Evolutionary conservation across 176 grass and related monocot species (phyloP), one percentile per base, ranked within the genome.

Genomic region (Rhynchospora pubera): DNA sequence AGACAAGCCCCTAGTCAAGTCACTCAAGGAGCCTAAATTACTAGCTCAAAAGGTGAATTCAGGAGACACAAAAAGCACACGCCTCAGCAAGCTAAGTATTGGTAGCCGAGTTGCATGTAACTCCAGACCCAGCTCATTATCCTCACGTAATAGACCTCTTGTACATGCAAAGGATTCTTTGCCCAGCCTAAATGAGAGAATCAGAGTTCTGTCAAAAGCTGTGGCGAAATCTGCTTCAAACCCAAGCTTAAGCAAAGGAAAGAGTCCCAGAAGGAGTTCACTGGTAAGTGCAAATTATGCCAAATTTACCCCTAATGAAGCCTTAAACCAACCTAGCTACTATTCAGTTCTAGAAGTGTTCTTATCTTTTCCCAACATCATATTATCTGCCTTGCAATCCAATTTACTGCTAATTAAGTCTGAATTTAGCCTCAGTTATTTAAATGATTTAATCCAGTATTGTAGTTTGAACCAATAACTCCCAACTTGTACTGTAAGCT

Each of bases 211-310:
- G 8, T 26, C 30, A 51, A 66, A 63, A 82, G 26, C 12, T 11
- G 32, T 50, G 5, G 44, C 16, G 24, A 82, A 66, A 34, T 50
- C 45, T 52, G 45, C 23, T 82, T 82, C 79, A 18, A 26, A 24
- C 66, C 62, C 79, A 66, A 66, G 12, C 47, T 62, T 30, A 52
- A 65, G 47, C 50, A 82, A 82, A 50, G 47, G 46, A 82, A 82
- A 30, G 79, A 82, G 61, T 66, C 16, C 14, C 45, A 82, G 60
- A 51, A 82, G 79, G 52, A 82, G 79, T 23, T 82, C 79, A 15
- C 62, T 62, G 79, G 79, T 82, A 52, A 82, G 24, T 65, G 72
- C 14, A 34, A 56, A 56, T 77, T 51, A 56, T 76, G 9, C 69
- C 45, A 23, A 50, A 48, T 18, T 73, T 51, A 24, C 45, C 43